Base-by-base conservation (phyloP, 805 yeast species). In the Ogataea saltuana region DNA sequence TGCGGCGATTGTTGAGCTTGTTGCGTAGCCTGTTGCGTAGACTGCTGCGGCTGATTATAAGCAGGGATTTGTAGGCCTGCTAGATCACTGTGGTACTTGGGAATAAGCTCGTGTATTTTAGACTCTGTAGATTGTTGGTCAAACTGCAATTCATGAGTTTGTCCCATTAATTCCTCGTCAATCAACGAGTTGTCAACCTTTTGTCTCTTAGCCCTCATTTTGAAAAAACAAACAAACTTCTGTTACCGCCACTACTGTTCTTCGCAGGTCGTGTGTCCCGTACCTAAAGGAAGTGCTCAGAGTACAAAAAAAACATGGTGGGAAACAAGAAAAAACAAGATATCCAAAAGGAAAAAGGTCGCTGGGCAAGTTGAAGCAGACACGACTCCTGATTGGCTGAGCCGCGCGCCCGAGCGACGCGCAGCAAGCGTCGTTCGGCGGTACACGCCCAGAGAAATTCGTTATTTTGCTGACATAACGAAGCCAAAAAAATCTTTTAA, bases 151-250 rank as follows among this genome's bases (percentile, higher is more conserved):
- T 51, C 55, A 38, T 53, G 54, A 19, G 51, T 32, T 35, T 54
- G 54, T 23, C 44, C 45, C 51, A 53, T 53, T 4, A 55, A 35
- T 21, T 53, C 59, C 31, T 56, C 59, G 34, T 55, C 58, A 15
- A 55, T 51, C 10, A 56, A 39, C 17, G 58, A 48, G 40, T 39
- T 48, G 27, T 56, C 58, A 16, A 53, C 45, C 32, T 56, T 56
- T 41, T 51, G 51, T 41, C 55, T 49, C 39, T 55, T 55, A 27
- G 43, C 29, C 41, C 52, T 46, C 38, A 34, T 34, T 16, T 16
- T 23, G n/a, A 25, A 41, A 49, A 15, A 49, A 51, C 54, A 54
- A 50, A 29, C 21, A 32, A 16, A 35, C 11, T 23, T 33, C 18
- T 26, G 33, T 29, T 26, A 23, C 15, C 25, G 35, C 29, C 34